Evolutionary conservation across 768 basidiomycete genomes (phyloP), one percentile per base, ranked within the genome.

Genomic region (Tulasnella sp.): DNA sequence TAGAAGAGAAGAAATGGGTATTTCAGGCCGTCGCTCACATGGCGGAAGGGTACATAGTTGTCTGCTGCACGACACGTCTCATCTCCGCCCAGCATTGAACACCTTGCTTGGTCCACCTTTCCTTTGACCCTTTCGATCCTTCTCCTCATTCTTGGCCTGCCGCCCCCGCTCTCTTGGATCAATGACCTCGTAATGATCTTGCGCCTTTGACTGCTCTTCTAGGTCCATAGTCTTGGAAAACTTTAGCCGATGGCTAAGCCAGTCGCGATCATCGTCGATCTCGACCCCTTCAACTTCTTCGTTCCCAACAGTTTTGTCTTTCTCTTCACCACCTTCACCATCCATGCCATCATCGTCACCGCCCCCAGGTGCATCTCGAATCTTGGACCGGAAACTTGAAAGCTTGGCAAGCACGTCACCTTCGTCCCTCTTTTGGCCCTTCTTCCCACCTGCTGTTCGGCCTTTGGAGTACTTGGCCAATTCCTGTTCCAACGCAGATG

Each of bases 111-210:
- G 44, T 19, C 45, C 45, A 19, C 48, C 56, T 34, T 29, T 23
- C 30, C 24, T 48, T 34, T 47, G 21, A 34, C 47, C 69, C 54
- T 82, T 87, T 66, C 82, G 74, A 61, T 86, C 85, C 64, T 76
- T 75, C 65, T 88, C 88, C 67, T 92, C 89, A 66, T 90, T 85
- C 66, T 76, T 81, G 24, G 89, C 89, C 50, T 80, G 73, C 23
- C 85, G 86, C 45, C 83, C 77, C 58, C 89, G 72, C 50, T 80
- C 78, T 61, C 89, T 73, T 0, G 89, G 88, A 68, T 92, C 89
- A 68, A 92, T 92, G 26, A 92, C 88, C 71, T 92, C 88, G 66
- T 90, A 91, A 60, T 92, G 89, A 55, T 86, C 72, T 69, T 85
- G 0, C 86, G 89, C 70, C 69, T 89, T 89, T 62, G 70, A 69